Base-by-base conservation (phyloP, 805 yeast genomes). In the Myxozyma kluyveri region DNA sequence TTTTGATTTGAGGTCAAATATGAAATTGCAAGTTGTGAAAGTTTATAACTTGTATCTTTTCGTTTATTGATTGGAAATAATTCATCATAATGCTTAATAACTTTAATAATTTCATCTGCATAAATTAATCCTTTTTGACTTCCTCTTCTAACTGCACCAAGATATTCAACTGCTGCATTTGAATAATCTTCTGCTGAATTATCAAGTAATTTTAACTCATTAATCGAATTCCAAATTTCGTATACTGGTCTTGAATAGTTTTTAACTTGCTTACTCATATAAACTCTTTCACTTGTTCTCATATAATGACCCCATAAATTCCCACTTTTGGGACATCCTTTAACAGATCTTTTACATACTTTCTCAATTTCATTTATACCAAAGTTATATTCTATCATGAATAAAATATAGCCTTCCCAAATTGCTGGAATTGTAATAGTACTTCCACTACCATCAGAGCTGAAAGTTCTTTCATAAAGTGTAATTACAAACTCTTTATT, bases 381-480 rank as follows among this genome's bases (percentile, higher is more conserved):
- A 17, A 24, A 45, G 14, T 42, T 42, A 18, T 49, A 47, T 2
- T 59, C 66, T 18, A 49, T 58, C 5, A 63, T 35, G 40, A 50
- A 66, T 10, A 62, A 41, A 7, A 63, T 43, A 53, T 66, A 67
- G 29, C 57, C 62, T 24, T 60, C 63, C 70, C 70, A 67, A 3
- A 67, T 47, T 5, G 56, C 57, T 1, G 64, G 42, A 3, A 42
- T 45, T 6, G 52, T 33, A 1, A 56, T 59, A 24, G 54, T 40
- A 3, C 27, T 7, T 10, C 12, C 14, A n/a, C n/a, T n/a, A 14
- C 33, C 33, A 29, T 29, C 33, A 14, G 33, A 9, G 14, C 12
- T 14, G 9, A 65, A 10, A 1, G 67, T 56, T 5, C 70, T 60
- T 42, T 67, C 70, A 50, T 63, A 67, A 7, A 66, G 50, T 0